Base-by-base conservation (phyloP, 2,329 filamentous ascomycete species). In the Endoconidiophora polonica region DNA sequence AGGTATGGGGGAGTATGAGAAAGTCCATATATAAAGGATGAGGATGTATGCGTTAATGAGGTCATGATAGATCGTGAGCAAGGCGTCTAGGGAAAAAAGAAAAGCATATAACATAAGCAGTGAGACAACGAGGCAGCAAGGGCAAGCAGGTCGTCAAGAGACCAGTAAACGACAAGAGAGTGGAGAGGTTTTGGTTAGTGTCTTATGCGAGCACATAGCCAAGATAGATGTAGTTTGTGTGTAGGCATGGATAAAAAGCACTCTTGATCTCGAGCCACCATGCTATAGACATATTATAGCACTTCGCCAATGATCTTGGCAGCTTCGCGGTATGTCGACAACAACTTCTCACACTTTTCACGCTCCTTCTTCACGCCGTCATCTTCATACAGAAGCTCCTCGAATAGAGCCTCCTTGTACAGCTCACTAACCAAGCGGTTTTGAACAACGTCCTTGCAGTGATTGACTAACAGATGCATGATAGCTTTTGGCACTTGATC, bases 251-350 rank as follows among this genome's bases (percentile, higher is more conserved):
- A 23, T 16, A 48, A 10, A 50, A 48, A 39, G 33, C 29, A 33
- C 36, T 22, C 39, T 26, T 42, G 10, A 20, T 43, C 38, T 22
- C 20, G 22, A 38, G 24, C 44, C 24, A 39, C 45, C 33, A 46
- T 37, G 23, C 29, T 22, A 16, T 20, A 16, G 5, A 16, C n/a
- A 18, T 44, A 26, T 65, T 81, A 88, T 68, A 94, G 69, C 54
- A 98, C 91, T 68, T 98, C 91, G 54, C 91, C 87, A 55, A 98
- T 90, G 63, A 98, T 98, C 74, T 93, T 95, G 55, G 90, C 87
- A 18, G 91, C 91, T 69, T 98, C 91, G 61, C 87, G 87, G 69
- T 98, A 98, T 18, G 91, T 98, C 63, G 83, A 80, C 55, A 96
- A 76, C 57, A 98, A 72, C 65, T 87, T 91, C 72, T 98, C 91